Base-by-base conservation (phyloP, 2,329 filamentous ascomycete genomes). In the Fusarium sp. region DNA sequence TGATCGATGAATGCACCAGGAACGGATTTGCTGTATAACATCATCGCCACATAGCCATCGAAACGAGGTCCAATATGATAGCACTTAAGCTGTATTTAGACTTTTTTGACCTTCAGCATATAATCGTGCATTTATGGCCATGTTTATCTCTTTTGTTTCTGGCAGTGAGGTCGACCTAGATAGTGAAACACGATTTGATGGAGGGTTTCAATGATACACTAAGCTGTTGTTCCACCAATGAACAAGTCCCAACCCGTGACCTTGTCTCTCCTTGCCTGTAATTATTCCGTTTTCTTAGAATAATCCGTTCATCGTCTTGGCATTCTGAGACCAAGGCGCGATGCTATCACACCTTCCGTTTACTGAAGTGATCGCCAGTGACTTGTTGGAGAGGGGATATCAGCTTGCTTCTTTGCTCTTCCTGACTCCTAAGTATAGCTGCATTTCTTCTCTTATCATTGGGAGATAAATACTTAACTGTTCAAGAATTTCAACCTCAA, bases 1-100 rank as follows among this genome's bases (percentile, higher is more conserved):
- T 73, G 15, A 29, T 50, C 14, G 25, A 67, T 4, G 66, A 68
- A n/a, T 73, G 70, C 15, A 15, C 50, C 1, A 25, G 52, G 17
- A 70, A 61, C 9, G 61, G 70, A 17, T 60, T 61, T 41, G n/a
- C 17, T 17, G 20, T 66, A 13, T 66, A 41, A 6, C 9, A 14
- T 11, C 9, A 14, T 11, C 11, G 20, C 9, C 18, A 10, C 6
- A 33, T 6, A 3, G 18, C 4, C 31, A 3, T 2, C 12, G 2
- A 7, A 12, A 8, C 1, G 6, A n/a, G 15, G 20, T 27, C 27
- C 27, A 7, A 27, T 27, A 6, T 27, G 27, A 27, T 27, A 7
- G 27, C 27, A 27, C 5, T 7, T 27, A 27, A 27, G 27, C 6
- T 27, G 27, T 27, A 27, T 6, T 27, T 27, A 27, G 27, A 27